A percentile compares a stretch with the other conserved stretches of the same genome.
Conservation (phyloP, 208 protist genomes). For the Trypanosoma platydactyli region DNA sequence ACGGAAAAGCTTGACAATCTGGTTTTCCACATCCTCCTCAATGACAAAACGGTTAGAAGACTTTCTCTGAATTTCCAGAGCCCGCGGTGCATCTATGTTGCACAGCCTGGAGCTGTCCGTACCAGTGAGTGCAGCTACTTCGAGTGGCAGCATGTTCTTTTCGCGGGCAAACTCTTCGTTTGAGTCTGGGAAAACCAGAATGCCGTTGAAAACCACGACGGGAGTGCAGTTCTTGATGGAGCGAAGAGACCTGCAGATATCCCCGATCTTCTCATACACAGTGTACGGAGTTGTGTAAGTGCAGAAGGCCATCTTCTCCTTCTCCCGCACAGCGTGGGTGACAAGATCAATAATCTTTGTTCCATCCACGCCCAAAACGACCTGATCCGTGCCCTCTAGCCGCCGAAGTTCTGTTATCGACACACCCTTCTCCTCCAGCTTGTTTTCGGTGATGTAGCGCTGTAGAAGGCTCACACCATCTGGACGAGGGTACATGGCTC, state of each 20-base stretch:
- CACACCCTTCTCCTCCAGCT: constrained; percentile 63
- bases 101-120: constrained; percentile 23
- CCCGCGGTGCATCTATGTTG: constrained; percentile 10
- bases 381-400: constrained; percentile 47
- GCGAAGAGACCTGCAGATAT: constrained; percentile 21
- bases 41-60: constrained; percentile 63
- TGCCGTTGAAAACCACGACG: constrained; percentile 32
- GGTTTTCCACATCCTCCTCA: constrained; percentile 77
- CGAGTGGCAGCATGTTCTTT: constrained; percentile 7
- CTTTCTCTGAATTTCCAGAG: constrained; percentile 39
- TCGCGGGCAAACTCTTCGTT: constrained; percentile 21
- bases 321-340: constrained; percentile 53
- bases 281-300: constrained; percentile 67
- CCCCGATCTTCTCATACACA: constrained; percentile 57
- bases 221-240: constrained; percentile 26
- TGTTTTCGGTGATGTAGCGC: constrained; percentile 59
- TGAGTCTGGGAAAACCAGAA: constrained; percentile 21
- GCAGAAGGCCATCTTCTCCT: constrained; percentile 62
- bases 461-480: constrained; percentile 42
- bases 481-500: constrained; percentile 28
- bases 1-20: constrained; percentile 64
- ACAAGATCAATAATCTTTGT: constrained; percentile 77
- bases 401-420: constrained; percentile 47
- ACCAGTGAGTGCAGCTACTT: constrained; percentile 18
- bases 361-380: constrained; percentile 78